phyloP scores from a whole-genome alignment of 148 eudicot genomes.

The Nyssa sinensis region DNA sequence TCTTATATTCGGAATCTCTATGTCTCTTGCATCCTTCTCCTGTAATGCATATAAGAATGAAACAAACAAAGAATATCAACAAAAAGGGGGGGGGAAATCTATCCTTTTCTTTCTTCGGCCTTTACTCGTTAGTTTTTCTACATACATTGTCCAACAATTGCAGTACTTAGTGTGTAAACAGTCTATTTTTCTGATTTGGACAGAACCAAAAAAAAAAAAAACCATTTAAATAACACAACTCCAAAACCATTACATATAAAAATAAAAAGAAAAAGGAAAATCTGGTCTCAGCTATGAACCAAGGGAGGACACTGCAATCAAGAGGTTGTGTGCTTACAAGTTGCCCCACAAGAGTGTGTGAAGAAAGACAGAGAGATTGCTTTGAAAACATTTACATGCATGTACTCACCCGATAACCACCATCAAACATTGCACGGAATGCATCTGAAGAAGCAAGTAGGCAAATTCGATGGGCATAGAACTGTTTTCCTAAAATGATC shows the following conservation, averaged over 20 bases:
- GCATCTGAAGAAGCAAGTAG: slow-evolving; percentile 97
- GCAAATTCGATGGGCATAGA: slow-evolving; percentile 96
- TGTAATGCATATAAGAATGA: slow-evolving; percentile 21
- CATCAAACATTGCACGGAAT: slow-evolving; percentile 99
- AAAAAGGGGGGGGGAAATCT: not conserved
- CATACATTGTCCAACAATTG: not conserved
- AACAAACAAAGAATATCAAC: not conserved
- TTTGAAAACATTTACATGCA: not conserved
- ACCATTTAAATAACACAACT: not conserved
- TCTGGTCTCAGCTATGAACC: not conserved
- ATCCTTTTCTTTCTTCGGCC: not conserved
- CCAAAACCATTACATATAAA: not conserved
- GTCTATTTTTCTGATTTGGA: not conserved
- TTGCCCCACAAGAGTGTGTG: not conserved
- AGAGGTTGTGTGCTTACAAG: too few species aligned
- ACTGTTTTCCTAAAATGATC: slow-evolving; percentile 63
- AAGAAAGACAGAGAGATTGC: not conserved
- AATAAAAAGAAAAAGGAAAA: too few species aligned
- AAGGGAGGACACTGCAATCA: too few species aligned
- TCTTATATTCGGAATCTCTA: slow-evolving; percentile 90
- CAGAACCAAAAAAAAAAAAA: not conserved
- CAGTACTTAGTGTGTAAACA: not conserved
- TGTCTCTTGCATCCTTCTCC: slow-evolving; percentile 91
- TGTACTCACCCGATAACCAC: slow-evolving; percentile 82
- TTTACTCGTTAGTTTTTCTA: not conserved